These are phyloP conservation scores for Claviceps pusilla DNA, from an alignment of 2,329 filamentous ascomycete species.

Conservation along the genomic window DNA sequence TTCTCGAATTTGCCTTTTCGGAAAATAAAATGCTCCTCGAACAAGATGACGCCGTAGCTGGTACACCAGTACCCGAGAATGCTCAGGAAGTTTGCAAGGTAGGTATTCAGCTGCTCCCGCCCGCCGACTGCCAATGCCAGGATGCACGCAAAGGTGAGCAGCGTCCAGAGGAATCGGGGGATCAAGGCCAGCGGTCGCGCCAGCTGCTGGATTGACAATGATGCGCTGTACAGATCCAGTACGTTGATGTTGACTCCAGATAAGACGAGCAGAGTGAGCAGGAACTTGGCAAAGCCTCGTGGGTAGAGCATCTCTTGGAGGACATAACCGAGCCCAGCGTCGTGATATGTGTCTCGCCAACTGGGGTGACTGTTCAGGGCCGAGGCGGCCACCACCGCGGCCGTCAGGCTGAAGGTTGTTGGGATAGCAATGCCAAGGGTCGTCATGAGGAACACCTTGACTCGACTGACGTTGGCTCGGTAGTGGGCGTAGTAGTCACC, in stretches of 20 bases:
- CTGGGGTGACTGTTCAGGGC: constrained; percentile 24
- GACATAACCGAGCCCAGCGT: constrained; percentile 28
- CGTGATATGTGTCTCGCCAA: constrained; percentile 23
- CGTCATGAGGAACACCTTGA: constrained; percentile 33
- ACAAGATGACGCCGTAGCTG: constrained; percentile 25
- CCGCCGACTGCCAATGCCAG: constrained; percentile 26
- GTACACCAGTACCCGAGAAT: constrained; percentile 32
- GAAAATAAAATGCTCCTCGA: constrained; percentile 28
- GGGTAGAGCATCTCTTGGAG: constrained; percentile 30
- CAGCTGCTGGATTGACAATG: constrained; percentile 26
- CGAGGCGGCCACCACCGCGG: constrained; percentile 28
- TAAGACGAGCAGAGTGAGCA: constrained; percentile 22
- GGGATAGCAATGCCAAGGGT: constrained; percentile 31
- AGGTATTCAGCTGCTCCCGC: constrained; percentile 24
- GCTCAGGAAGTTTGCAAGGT: constrained; percentile 28
- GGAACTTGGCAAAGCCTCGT: constrained; percentile 29
- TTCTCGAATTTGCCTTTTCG: constrained; percentile 24
- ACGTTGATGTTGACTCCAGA: constrained; percentile 24
- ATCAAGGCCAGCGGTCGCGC: constrained; percentile 19
- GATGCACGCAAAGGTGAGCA: constrained; percentile 24
- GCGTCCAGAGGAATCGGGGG: constrained; percentile 26
- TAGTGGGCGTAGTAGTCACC: constrained; percentile 23
- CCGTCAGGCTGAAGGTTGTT: constrained; percentile 32
- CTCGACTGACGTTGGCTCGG: constrained; percentile 27
- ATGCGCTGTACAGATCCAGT: constrained; percentile 23